A percentile compares a stretch with the other conserved stretches of the same genome.
Evolutionary conservation across 2,329 filamentous ascomycete species (phyloP).

Genomic region (Aspergillus cejpii): DNA sequence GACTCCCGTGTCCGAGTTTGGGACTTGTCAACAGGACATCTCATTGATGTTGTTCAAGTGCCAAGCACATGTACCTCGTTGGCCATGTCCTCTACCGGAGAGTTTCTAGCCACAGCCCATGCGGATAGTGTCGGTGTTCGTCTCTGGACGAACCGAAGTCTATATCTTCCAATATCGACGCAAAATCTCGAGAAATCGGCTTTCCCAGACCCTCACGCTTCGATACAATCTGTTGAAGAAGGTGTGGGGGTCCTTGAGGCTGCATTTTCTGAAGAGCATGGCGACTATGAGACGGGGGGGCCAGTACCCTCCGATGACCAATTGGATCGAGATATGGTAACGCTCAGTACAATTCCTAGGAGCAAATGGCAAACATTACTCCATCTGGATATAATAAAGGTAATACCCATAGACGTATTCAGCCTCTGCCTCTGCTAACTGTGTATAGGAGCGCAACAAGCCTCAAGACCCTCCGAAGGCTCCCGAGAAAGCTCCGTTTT

Average conservation of each 20-base stretch:
- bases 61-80: slow-evolving; percentile 73
- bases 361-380: slow-evolving; percentile 91
- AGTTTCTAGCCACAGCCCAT: slow-evolving; percentile 86
- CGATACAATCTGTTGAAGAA: slow-evolving; percentile 75
- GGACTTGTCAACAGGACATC: slow-evolving; percentile 91
- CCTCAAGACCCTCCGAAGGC: slow-evolving; percentile 85
- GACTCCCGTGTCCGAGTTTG: slow-evolving; percentile 78
- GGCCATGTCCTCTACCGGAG: slow-evolving; percentile 81
- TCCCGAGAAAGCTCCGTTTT: slow-evolving; percentile 93
- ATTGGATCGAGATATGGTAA: slow-evolving; percentile 74
- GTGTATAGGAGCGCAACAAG: slow-evolving; percentile 71
- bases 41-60: slow-evolving; percentile 85
- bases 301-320: slow-evolving; percentile 61
- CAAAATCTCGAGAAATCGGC: slow-evolving; percentile 74
- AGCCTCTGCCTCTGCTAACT: slow-evolving; percentile 12
- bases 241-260: slow-evolving; percentile 69
- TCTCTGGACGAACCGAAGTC: slow-evolving; percentile 88
- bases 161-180: slow-evolving; percentile 85
- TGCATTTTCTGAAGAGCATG: slow-evolving; percentile 57
- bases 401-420: slow-evolving; percentile 13
- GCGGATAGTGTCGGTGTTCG: slow-evolving; percentile 79
- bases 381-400: slow-evolving; percentile 78
- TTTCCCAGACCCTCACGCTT: slow-evolving; percentile 58
- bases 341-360: slow-evolving; percentile 80
- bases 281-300: slow-evolving; percentile 45